Conservation (phyloP, 805 yeast genomes). For the Starmerella asiatica region DNA sequence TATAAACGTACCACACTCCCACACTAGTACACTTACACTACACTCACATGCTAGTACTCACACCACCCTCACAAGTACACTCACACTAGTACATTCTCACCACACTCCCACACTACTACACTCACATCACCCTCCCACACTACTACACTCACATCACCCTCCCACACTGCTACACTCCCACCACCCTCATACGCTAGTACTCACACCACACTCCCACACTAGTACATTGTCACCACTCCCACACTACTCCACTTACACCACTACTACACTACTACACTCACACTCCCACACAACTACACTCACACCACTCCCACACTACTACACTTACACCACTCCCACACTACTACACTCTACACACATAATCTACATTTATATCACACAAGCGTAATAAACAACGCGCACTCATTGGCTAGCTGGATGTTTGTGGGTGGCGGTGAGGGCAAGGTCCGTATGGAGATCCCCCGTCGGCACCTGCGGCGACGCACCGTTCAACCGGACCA, state of each 20-base stretch:
- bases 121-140: not conserved
- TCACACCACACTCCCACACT: not conserved
- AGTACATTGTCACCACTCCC: too few species aligned
- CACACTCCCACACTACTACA: not conserved
- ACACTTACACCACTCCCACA: too few species aligned
- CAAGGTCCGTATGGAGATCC: constrained; percentile 11
- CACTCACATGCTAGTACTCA: not conserved
- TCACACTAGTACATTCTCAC: not conserved
- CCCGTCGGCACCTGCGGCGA: constrained; percentile 12
- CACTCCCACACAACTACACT: not conserved
- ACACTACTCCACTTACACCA: too few species aligned
- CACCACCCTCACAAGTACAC: not conserved
- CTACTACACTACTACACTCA: not conserved
- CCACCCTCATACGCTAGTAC: not conserved
- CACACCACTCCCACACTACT: not conserved
- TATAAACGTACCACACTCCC: not conserved
- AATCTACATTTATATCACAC: too few species aligned
- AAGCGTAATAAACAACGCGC: too few species aligned
- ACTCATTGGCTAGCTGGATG: too few species aligned
- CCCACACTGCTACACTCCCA: not conserved
- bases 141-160: not conserved
- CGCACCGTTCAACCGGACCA: constrained; percentile 9
- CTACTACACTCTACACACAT: too few species aligned
- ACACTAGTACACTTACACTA: not conserved
- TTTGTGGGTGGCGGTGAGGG: too few species aligned